Percentiles rank a stretch among this genome's conserved stretches.
phyloP scores from a whole-genome alignment of 306 rosid species.

The Vigna unguiculata region DNA sequence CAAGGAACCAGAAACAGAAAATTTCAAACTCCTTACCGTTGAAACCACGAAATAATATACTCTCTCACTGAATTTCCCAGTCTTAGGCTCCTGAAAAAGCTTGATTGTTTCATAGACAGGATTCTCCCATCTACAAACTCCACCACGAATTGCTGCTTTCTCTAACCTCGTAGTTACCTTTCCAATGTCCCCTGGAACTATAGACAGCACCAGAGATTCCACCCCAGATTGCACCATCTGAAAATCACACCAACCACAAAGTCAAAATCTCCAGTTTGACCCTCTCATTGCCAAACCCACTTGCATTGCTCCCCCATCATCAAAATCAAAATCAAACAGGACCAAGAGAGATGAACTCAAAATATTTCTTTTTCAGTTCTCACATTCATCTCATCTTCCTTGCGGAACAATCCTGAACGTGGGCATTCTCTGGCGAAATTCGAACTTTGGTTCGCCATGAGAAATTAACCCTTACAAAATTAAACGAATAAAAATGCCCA shows the following conservation, averaged over 20 bases:
- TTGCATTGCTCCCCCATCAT: constrained; percentile 30
- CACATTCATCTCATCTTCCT: neutral
- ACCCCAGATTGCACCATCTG: constrained; percentile 74
- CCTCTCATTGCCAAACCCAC: constrained; percentile 13
- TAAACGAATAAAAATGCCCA: neutral
- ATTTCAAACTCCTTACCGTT: constrained; percentile 51
- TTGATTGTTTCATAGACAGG: constrained; percentile 79
- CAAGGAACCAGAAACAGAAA: constrained; percentile 6
- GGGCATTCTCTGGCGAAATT: neutral
- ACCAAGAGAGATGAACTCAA: neutral
- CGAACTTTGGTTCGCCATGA: neutral
- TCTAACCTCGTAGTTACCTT: constrained; percentile 74
- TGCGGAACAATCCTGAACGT: neutral
- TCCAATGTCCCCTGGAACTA: constrained; percentile 81
- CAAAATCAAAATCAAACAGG: constrained; percentile 9
- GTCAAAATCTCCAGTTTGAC: constrained; percentile 26
- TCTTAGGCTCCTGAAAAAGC: constrained; percentile 64
- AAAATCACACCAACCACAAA: constrained; percentile 11
- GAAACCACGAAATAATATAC: constrained; percentile 73
- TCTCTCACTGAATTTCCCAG: constrained; percentile 78
- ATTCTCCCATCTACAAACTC: constrained; percentile 85
- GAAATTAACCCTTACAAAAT: neutral
- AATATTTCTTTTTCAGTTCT: neutral
- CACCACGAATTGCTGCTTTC: constrained; percentile 63
- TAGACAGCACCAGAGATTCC: constrained; percentile 71